Evolutionary conservation across 768 basidiomycete genomes (phyloP), one percentile per base, ranked within the genome.

Genomic region (Podaxis sp.): DNA sequence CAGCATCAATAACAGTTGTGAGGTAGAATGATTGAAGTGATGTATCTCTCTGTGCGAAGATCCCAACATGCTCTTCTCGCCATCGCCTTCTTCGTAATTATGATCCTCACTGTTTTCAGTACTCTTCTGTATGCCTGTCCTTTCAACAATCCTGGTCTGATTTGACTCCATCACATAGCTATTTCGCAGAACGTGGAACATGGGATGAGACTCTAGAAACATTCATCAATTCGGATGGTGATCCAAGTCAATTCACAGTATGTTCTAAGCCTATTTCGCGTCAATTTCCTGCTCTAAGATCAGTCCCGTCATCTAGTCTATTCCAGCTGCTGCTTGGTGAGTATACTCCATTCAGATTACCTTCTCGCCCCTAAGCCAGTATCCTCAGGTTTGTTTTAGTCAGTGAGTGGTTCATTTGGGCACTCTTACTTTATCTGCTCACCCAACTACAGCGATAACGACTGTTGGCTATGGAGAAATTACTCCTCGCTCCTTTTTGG

Each of bases 381-480:
- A 57, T 80, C 81, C n/a, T 23, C n/a, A 55, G 59, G 87, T 91
- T 90, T 62, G 89, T 91, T 23, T 75, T 91, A 62, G 88, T 88
- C 65, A 91, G 90, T 90, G 67, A 76, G 88, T 88, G 21, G 18
- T 28, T 36, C 27, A 28, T 54, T 46, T 40, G 5, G 5, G 32
- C 6, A 40, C 14, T 11, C 52, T 50, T 38, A 13, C 32, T 54
- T 7, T 28, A 10, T 25, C 55, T 63, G 1, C 65, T 62, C 11
- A 63, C 52, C 38, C n/a, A 54, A 40, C 42, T n/a, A 14, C 61
- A 90, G 88, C 93, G 0, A 94, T 95, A 63, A 90, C 89, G 2
- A 95, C 93, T 0, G 91, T 93, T 1, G 92, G 94, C 11, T 96
- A 94, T 66, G 94, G 94, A 38, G 94, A 96, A 72, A 91, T 95